phyloP scores from a whole-genome alignment of 345 rosid species.

The Cardamine resedifolia region DNA sequence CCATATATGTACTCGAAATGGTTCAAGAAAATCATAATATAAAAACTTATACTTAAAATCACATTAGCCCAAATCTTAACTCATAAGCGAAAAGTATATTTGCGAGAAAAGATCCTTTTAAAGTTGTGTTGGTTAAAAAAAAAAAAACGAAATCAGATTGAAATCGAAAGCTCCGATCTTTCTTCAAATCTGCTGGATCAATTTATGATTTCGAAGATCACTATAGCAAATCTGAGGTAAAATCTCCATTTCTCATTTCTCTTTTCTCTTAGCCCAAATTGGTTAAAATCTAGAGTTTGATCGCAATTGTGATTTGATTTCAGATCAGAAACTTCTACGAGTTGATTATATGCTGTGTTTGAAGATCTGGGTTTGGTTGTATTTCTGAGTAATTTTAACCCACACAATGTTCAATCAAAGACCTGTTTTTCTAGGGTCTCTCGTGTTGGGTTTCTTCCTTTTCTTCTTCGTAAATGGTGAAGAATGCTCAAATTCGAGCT shows the following conservation, averaged over 20 bases:
- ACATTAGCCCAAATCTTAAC: neutral
- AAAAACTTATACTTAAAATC: neutral
- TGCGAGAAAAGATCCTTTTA: slow-evolving; percentile 12
- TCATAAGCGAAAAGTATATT: slow-evolving; percentile 16
- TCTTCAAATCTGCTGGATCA: slow-evolving; percentile 22
- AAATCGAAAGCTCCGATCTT: slow-evolving; percentile 10
- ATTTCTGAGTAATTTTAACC: slow-evolving; percentile 29
- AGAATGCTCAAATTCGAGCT: slow-evolving; percentile 62
- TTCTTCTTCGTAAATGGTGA: slow-evolving; percentile 47
- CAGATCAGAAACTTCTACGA: slow-evolving; percentile 29
- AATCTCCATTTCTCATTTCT: slow-evolving; percentile 7
- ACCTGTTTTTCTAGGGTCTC: slow-evolving; percentile 39
- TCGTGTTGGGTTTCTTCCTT: slow-evolving; percentile 41
- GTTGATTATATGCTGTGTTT: slow-evolving; percentile 40
- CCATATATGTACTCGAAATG: neutral
- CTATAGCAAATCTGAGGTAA: slow-evolving; percentile 29
- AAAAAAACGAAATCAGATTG: neutral
- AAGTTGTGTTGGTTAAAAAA: neutral
- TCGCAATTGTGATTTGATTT: slow-evolving; percentile 25
- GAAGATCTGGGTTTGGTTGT: slow-evolving; percentile 42
- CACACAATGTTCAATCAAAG: slow-evolving; percentile 44
- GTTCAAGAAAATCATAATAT: neutral
- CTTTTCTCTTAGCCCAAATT: slow-evolving; percentile 5
- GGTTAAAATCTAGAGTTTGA: neutral
- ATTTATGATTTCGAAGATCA: slow-evolving; percentile 23